These are phyloP conservation scores for Chenopodium formosanum DNA, from an alignment of 148 eudicot genomes.

Conservation along the genomic window DNA sequence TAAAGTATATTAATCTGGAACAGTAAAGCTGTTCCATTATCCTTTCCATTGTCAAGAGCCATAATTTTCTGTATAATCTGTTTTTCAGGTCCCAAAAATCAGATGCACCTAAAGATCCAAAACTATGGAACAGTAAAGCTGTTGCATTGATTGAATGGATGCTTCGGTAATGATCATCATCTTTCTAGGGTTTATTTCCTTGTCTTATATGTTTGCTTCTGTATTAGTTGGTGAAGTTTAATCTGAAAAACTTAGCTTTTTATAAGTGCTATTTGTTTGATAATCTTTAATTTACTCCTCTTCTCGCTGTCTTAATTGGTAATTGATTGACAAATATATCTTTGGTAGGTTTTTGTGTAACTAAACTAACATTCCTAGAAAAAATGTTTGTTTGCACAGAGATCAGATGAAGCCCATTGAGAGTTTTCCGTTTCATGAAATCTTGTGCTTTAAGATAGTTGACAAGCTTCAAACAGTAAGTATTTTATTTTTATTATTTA, in stretches of 20 bases:
- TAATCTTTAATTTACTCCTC: neutral
- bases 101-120: slow-evolving; percentile 34
- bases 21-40: neutral
- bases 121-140: slow-evolving; percentile 53
- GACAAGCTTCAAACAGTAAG: slow-evolving; percentile 77
- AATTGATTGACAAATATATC: neutral
- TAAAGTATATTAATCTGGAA: slow-evolving; percentile 10
- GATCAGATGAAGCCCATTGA: slow-evolving; percentile 66
- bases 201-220: neutral
- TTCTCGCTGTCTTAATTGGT: neutral
- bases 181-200: neutral
- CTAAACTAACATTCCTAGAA: slow-evolving; percentile 7
- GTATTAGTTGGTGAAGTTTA: neutral
- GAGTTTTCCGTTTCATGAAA: slow-evolving; percentile 67
- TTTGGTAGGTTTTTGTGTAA: neutral
- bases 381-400: slow-evolving; percentile 41
- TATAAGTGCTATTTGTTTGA: neutral
- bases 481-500: slow-evolving; percentile 13
- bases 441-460: slow-evolving; percentile 66
- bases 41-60: slow-evolving; percentile 1
- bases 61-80: slow-evolving; percentile 8
- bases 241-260: neutral
- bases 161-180: slow-evolving; percentile 47
- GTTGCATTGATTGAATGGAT: slow-evolving; percentile 49
- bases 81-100: slow-evolving; percentile 44